Percentiles rank a stretch among this genome's conserved stretches.
Conservation (phyloP, 192 early-diverging fungal genomes). For the Oehlia diaphana region DNA sequence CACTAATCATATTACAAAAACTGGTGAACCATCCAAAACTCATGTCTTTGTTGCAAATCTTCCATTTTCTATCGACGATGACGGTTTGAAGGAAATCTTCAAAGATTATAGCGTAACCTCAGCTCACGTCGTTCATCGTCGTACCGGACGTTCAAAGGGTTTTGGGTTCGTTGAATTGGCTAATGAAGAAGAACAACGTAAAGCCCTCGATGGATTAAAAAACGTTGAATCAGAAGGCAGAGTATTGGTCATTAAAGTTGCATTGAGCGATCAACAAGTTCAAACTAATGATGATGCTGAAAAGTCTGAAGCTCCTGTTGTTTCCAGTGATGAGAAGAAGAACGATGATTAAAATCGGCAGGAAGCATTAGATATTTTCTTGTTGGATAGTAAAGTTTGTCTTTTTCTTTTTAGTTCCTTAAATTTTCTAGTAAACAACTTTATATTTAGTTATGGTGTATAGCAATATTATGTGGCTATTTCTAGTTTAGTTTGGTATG, state of each 20-base stretch:
- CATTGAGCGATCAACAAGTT: constrained; percentile 53
- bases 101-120: constrained; percentile 64
- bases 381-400: not conserved
- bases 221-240: constrained; percentile 66
- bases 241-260: constrained; percentile 63
- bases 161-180: constrained; percentile 93
- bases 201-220: constrained; percentile 64
- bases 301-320: constrained; percentile 13
- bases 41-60: constrained; percentile 81
- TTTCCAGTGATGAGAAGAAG: constrained; percentile 11
- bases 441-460: constrained; percentile 1
- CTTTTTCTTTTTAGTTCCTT: not conserved
- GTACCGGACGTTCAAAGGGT: constrained; percentile 80
- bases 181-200: constrained; percentile 74
- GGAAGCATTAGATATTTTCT: not conserved
- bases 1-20: constrained; percentile 33
- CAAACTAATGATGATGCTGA: constrained; percentile 17
- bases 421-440: constrained; percentile 2
- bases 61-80: constrained; percentile 70
- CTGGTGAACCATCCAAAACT: constrained; percentile 62
- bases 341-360: constrained; percentile 1
- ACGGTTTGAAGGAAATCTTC: constrained; percentile 74
- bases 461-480: not conserved
- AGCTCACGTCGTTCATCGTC: constrained; percentile 73
- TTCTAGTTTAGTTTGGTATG: not conserved